Evolutionary conservation across 202 grass and related monocot genomes (phyloP).

Genomic region (Elaeis oleifera): DNA sequence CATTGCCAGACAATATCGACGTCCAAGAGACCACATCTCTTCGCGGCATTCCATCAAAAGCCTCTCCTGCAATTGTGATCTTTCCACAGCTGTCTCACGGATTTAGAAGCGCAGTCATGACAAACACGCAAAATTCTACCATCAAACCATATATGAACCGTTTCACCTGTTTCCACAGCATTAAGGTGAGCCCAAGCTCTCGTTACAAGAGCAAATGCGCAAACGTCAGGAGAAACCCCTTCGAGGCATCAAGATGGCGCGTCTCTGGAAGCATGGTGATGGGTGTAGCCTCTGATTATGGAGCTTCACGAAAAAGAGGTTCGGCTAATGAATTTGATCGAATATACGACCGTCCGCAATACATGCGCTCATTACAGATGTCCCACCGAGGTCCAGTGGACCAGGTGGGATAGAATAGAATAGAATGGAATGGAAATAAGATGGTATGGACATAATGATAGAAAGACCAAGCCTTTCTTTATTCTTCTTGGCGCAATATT

Average conservation of each 20-base stretch:
- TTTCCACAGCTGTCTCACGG: slow-evolving; percentile 26
- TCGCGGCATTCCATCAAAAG: slow-evolving; percentile 60
- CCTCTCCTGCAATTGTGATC: slow-evolving; percentile 28
- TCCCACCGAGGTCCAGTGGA: no score
- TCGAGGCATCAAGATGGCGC: slow-evolving; percentile 31
- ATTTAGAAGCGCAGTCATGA: slow-evolving; percentile 54
- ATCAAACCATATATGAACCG: slow-evolving; percentile 34
- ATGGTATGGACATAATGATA: no score
- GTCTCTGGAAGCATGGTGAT: slow-evolving; percentile 26
- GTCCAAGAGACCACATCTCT: slow-evolving; percentile 82
- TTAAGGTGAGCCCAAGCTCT: slow-evolving; percentile 27
- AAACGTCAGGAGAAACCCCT: slow-evolving; percentile 40
- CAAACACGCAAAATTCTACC: slow-evolving; percentile 45
- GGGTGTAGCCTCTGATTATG: slow-evolving; percentile 57
- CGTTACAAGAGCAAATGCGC: slow-evolving; percentile 44
- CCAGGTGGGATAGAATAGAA: no score
- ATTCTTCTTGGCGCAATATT: no score
- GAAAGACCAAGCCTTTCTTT: no score
- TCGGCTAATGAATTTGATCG: slow-evolving; percentile 38
- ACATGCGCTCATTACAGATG: no score
- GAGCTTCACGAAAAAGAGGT: slow-evolving; percentile 49
- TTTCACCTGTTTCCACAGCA: slow-evolving; percentile 22
- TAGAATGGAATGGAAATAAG: no score
- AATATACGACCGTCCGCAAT: slow-evolving; percentile 18
- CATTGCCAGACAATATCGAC: slow-evolving; percentile 59